A percentile compares a stretch with the other conserved stretches of the same genome.
phyloP scores from a whole-genome alignment of 1,284 basidiomycete species.

The Hortiboletus rubellus region DNA sequence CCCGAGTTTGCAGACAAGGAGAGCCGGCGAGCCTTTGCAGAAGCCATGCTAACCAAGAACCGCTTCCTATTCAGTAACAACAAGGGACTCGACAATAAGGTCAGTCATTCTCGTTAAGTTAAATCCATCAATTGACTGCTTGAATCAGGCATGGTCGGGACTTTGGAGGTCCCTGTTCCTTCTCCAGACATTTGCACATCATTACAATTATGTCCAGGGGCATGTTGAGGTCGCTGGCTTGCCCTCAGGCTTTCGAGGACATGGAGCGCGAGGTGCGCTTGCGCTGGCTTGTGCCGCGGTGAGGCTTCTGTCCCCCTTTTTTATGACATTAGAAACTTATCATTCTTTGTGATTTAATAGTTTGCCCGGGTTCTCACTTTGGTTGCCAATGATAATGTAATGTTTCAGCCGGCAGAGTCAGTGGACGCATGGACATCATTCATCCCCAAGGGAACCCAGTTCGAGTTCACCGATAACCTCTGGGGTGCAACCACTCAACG shows the following conservation, averaged over 20 bases:
- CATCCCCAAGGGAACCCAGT: neutral
- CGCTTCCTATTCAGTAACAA: constrained; percentile 3
- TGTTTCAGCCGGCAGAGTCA: neutral
- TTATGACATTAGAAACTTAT: too few species aligned
- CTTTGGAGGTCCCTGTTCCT: neutral
- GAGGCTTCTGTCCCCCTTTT: too few species aligned
- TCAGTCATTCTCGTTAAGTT: neutral
- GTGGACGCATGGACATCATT: neutral
- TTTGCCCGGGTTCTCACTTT: neutral
- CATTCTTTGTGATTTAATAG: neutral
- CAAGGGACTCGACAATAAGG: neutral
- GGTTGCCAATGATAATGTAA: neutral
- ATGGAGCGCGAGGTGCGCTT: neutral
- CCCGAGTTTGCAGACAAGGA: neutral
- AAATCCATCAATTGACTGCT: neutral
- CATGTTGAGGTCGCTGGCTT: too few species aligned
- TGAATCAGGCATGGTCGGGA: neutral
- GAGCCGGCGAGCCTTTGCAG: neutral
- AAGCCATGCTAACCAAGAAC: constrained; percentile 3
- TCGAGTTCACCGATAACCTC: neutral
- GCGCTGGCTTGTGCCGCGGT: neutral
- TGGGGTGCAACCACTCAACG: neutral
- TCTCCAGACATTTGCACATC: neutral
- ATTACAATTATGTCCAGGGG: too few species aligned
- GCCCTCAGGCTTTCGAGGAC: too few species aligned